phyloP scores from a whole-genome alignment of 2,329 filamentous ascomycete species.

The Teratosphaeria zuluensis region DNA sequence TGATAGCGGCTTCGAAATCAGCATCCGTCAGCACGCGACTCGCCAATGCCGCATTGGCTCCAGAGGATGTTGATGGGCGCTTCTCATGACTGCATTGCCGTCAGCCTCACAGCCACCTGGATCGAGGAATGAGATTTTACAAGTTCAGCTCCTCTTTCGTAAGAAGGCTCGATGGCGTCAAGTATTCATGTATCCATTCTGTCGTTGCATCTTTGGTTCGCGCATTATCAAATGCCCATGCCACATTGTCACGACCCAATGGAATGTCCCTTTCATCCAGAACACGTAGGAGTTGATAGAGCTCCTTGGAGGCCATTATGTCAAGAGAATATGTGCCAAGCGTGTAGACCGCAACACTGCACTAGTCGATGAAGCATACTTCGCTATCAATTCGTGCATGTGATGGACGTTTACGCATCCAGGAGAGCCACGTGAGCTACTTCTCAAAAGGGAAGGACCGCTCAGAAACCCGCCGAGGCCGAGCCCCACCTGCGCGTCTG shows the following conservation, averaged over 20 bases:
- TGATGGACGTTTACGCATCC: neutral
- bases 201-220: constrained; percentile 31
- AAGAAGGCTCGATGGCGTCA: constrained; percentile 37
- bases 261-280: constrained; percentile 36
- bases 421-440: neutral
- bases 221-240: constrained; percentile 37
- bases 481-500: neutral
- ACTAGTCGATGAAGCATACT: too few relatives aligned
- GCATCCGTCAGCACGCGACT: constrained; percentile 45
- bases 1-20: constrained; percentile 52
- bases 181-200: constrained; percentile 39
- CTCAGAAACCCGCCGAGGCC: neutral
- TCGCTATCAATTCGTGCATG: neutral
- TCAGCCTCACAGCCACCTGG: neutral
- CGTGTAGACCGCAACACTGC: too few relatives aligned
- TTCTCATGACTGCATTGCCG: neutral
- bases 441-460: neutral
- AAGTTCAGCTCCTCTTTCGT: constrained; percentile 40
- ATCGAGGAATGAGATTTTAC: constrained; percentile 22
- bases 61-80: neutral
- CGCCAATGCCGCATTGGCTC: neutral
- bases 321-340: neutral
- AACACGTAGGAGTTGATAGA: constrained; percentile 34
- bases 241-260: constrained; percentile 37
- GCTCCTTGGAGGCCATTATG: neutral